These are phyloP conservation scores for Fusarium papillatum DNA, from an alignment of 2,329 filamentous ascomycete species.

Conservation along the genomic window DNA sequence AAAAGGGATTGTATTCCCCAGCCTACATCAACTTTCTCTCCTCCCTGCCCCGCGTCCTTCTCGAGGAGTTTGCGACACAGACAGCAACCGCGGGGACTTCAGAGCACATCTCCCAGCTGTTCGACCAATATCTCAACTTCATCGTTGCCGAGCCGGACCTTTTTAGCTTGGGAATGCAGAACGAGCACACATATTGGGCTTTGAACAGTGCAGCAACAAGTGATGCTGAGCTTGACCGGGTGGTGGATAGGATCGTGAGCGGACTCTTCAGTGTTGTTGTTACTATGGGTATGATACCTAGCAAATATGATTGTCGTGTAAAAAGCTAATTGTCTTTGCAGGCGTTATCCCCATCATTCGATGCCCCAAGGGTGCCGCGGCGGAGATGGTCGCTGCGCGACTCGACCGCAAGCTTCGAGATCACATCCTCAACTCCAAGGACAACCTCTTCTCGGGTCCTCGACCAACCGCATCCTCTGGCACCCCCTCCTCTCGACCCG, in stretches of 20 bases:
- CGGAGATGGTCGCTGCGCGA: constrained; percentile 94
- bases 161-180: constrained; percentile 94
- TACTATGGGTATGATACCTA: constrained; percentile 82
- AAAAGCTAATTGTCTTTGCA: constrained; percentile 50
- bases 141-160: constrained; percentile 96
- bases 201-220: constrained; percentile 93
- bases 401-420: constrained; percentile 96
- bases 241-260: constrained; percentile 93
- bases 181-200: constrained; percentile 93
- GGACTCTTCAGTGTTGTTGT: constrained; percentile 98
- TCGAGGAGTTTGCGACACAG: constrained; percentile 95
- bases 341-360: constrained; percentile 95
- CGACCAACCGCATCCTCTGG: constrained; percentile 67
- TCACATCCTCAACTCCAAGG: constrained; percentile 97
- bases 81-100: constrained; percentile 88
- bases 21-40: constrained; percentile 98
- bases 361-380: constrained; percentile 92
- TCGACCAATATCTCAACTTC: constrained; percentile 98
- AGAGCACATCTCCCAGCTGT: constrained; percentile 92
- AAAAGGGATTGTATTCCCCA: constrained; percentile 89
- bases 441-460: constrained; percentile 89
- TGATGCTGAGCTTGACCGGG: constrained; percentile 88
- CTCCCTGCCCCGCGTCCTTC: constrained; percentile 87
- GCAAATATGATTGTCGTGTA: too few relatives aligned
- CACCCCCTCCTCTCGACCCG: constrained; percentile 83